Evolutionary conservation across 202 grass and related monocot species (phyloP), one percentile per base, ranked within the genome.

Genomic region (Setaria viridis): DNA sequence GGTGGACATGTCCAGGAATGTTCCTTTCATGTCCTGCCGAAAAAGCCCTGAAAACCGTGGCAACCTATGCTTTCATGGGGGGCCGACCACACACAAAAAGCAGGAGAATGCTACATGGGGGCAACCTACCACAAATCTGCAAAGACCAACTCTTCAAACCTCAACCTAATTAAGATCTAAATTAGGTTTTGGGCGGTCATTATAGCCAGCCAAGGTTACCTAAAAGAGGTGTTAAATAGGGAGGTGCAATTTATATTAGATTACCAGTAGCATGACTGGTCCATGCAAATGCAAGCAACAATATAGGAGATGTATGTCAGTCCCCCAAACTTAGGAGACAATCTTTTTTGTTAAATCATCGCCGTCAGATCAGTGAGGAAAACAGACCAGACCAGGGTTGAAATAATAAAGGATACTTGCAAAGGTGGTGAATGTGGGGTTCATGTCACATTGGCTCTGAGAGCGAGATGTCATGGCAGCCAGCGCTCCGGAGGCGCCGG

Each of bases 121-220:
- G 72, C 62, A 89, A 89, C 80, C 87, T 87, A 87, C 82, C 89
- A 85, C 66, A 72, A 72, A 90, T 87, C 87, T 85, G 53, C 73
- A 94, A 90, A 79, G 72, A 82, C 59, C 83, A 79, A 85, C 81
- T 70, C 77, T 83, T 89, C 29, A 82, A 81, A 72, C 80, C 9
- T 4, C 67, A 85, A 82, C 82, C 86, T 82, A 85, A 91, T 88
- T 67, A 74, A 67, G 56, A 51, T 25, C 82, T 57, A 88, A 74
- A 82, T 82, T 91, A 91, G 89, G 82, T 85, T 76, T 91, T 51
- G 85, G 85, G 48, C 39, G 77, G 86, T 76, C 78, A 88, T 88
- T 91, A 77, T 57, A 21, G 32, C 78, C 29, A 78, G 72, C 81
- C 67, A 55, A 78, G 72, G 49, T 78, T 88, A 91, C 90, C 86